Base-by-base conservation (phyloP, 768 basidiomycete genomes). In the Leccinum boreale region DNA sequence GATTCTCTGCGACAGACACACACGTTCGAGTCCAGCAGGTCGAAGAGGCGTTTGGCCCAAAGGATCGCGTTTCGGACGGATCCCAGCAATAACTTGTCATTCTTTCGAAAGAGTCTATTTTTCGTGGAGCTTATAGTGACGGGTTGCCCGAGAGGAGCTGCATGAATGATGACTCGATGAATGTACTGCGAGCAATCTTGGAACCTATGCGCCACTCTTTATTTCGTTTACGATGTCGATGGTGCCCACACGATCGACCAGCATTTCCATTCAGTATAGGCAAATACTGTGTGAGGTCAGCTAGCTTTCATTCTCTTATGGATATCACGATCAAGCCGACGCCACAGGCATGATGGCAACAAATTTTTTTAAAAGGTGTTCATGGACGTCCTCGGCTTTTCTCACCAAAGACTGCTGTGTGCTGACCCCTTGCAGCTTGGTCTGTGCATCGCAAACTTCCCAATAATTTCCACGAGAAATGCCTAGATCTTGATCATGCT, bases 1-100 rank as follows among this genome's bases (percentile, higher is more conserved):
- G 50, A 82, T 92, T n/a, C 91, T 1, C 75, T 90, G 4, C 87
- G 92, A 1, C 68, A 77, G 12, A 89, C 88, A 0, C 86, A 89
- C 61, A 89, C 61, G 0, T 68, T 67, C 12, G 92, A 94, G 73
- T 84, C 82, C 0, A 72, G 65, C 31, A 79, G 0, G 70, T 92
- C 47, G 86, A 89, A 60, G 64, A 67, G 10, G 77, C 84, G 3
- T 90, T 92, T 60, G 61, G 63, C 14, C 56, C 50, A 10, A 53
- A 55, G 29, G 47, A 52, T 28, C 52, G 36, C 17, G 12, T 17
- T 12, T 26, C 19, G 36, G 36, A 54, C 23, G 57, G 17, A 11
- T 15, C 14, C 21, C 21, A 33, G 31, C 53, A 26, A 57, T 55
- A 53, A 52, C 52, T 28, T 51, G 52, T 3, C 10, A 33, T 33